Base-by-base conservation (phyloP, 306 rosid species). In the Corylus americana region DNA sequence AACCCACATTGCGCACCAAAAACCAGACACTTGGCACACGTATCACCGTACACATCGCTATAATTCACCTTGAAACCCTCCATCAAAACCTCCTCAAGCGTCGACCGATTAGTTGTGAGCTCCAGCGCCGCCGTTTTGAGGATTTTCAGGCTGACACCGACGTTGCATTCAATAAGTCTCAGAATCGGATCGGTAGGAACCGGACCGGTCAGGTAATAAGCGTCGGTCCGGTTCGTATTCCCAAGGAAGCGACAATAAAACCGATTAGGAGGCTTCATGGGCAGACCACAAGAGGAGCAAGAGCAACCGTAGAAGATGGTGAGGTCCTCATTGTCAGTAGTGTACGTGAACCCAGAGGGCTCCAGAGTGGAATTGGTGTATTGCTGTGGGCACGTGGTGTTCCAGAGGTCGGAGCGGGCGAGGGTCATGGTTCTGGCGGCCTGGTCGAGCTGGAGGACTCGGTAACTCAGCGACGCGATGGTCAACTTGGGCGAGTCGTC, bases 381-480 rank as follows among this genome's bases (percentile, higher is more conserved):
- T 5, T 39, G 13, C 1, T 18, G 2, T 0, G 88, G 86, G 77
- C 97, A 92, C 6, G 85, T 87, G 57, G 84, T 50, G 37, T 84
- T 77, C 92, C 94, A 90, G 76, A 92, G 94, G 87, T 92, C 92
- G 17, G 48, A 54, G 5, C 89, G 85, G 1, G 94, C 87, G 14
- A 92, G 47, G 22, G 75, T 75, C 37, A 90, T 75, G 8, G 79
- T 68, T 2, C 4, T 85, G 8, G 12, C 45, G 12, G 11, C 49
- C 7, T 58, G 50, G 83, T 87, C 59, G 70, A 87, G 81, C 10
- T 13, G n/a, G 42, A 88, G 84, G 57, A 88, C 84, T 70, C 90
- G 78, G 83, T 87, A 87, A 62, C 73, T 76, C 49, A 90, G 35
- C 0, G 77, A 76, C 4, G 18, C 31, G 81, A 83, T 81, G 70